Percentiles rank a stretch among this genome's conserved stretches.
These are phyloP conservation scores for Cyclostephanos tholiformis DNA, from an alignment of 108 stramenopile species.

Conservation along the genomic window DNA sequence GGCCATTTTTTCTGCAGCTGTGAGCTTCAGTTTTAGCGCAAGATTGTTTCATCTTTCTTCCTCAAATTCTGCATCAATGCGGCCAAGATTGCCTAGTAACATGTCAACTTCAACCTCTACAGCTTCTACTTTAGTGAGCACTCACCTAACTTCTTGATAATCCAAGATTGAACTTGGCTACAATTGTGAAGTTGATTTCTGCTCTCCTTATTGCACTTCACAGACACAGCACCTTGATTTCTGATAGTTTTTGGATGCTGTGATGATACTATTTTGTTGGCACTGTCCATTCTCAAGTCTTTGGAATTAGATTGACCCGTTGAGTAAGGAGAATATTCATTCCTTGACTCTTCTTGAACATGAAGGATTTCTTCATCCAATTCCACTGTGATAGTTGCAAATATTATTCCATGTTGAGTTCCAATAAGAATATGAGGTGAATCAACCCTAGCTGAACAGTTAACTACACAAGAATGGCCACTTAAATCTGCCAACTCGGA, in stretches of 20 bases:
- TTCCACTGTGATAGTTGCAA: conserved; percentile 14
- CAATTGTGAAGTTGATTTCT: not conserved
- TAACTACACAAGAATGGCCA: conserved; percentile 15
- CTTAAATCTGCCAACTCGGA: conserved; percentile 9
- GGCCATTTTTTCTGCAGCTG: not conserved
- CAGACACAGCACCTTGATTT: not conserved
- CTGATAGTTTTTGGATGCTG: not conserved
- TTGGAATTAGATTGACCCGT: not conserved
- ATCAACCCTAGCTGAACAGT: conserved; percentile 21
- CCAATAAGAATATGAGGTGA: conserved; percentile 33
- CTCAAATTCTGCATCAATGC: not conserved
- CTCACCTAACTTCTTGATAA: conserved; percentile 16
- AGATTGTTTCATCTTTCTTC: conserved; percentile 6
- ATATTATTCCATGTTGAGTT: conserved; percentile 36
- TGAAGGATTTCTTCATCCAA: not conserved
- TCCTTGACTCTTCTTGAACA: not conserved
- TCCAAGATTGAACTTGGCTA: conserved; percentile 9
- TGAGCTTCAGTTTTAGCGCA: conserved; percentile 1
- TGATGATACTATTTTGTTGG: not conserved
- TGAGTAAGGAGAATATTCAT: not conserved
- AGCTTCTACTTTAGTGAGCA: conserved; percentile 8
- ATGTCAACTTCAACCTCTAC: conserved; percentile 15
- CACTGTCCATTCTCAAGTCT: no score
- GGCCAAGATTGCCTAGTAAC: not conserved
- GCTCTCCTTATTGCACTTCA: conserved; percentile 8